These are phyloP conservation scores for Pythium graminicola DNA, from an alignment of 352 stramenopile species.

Conservation along the genomic window DNA sequence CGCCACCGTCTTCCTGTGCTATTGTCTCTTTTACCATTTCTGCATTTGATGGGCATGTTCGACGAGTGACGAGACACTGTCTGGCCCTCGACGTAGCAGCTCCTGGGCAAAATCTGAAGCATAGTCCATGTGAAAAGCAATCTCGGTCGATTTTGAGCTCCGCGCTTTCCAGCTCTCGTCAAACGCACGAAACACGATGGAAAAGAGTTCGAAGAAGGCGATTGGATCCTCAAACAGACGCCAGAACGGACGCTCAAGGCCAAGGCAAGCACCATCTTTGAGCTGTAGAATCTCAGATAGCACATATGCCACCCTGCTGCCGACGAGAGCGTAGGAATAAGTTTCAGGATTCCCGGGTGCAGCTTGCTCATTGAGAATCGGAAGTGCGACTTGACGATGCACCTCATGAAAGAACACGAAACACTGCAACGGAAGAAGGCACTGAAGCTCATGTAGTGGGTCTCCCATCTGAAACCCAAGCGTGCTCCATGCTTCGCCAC, in stretches of 20 bases:
- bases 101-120: slow-evolving; percentile 64
- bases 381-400: slow-evolving; percentile 49
- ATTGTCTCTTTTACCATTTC: slow-evolving; percentile 38
- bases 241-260: slow-evolving; percentile 74
- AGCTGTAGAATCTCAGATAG: slow-evolving; percentile 68
- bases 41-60: slow-evolving; percentile 68
- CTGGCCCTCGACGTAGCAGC: slow-evolving; percentile 56
- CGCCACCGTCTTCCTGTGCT: background rate
- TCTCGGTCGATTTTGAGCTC: slow-evolving; percentile 36
- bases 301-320: slow-evolving; percentile 47
- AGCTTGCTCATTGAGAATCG: slow-evolving; percentile 61
- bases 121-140: slow-evolving; percentile 65
- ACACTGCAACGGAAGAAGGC: slow-evolving; percentile 65
- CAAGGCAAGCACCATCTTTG: slow-evolving; percentile 62
- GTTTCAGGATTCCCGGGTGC: slow-evolving; percentile 28
- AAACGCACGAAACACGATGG: slow-evolving; percentile 64
- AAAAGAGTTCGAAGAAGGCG: slow-evolving; percentile 77
- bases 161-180: slow-evolving; percentile 60
- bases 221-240: slow-evolving; percentile 81
- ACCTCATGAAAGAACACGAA: slow-evolving; percentile 80
- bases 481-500: slow-evolving; percentile 42
- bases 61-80: slow-evolving; percentile 51
- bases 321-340: slow-evolving; percentile 60
- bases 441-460: slow-evolving; percentile 61
- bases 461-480: slow-evolving; percentile 66